Conservation (phyloP, 441 rosid species). For the Gossypium schwendimanii region DNA sequence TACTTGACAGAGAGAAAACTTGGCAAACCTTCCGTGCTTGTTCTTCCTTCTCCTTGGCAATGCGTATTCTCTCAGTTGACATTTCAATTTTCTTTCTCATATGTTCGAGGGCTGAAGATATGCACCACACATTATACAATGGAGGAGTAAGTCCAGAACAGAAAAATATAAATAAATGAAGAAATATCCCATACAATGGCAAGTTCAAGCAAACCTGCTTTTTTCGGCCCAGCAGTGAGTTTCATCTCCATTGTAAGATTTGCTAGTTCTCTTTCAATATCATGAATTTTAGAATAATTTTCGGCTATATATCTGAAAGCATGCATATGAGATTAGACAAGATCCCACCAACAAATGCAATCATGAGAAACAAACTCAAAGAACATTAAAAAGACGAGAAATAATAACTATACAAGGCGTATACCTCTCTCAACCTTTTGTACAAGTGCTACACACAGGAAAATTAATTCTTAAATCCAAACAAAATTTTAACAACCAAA, state of each 20-base stretch:
- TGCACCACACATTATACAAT: conserved; percentile 18
- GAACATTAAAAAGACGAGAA: background rate
- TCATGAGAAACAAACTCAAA: background rate
- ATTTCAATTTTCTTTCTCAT: conserved; percentile 83
- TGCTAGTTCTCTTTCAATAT: conserved; percentile 76
- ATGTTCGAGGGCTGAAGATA: conserved; percentile 60
- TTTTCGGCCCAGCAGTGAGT: conserved; percentile 92
- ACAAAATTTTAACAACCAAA: background rate
- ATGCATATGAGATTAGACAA: background rate
- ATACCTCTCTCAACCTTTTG: background rate
- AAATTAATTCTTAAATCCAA: background rate
- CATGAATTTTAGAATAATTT: conserved; percentile 73
- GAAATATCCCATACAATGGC: background rate
- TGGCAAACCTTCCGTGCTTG: conserved; percentile 66
- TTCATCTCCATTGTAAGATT: conserved; percentile 81
- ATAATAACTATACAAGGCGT: background rate
- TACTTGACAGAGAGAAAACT: conserved; percentile 1
- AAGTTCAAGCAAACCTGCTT: conserved; percentile 51
- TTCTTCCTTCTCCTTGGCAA: conserved; percentile 69
- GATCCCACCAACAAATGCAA: background rate
- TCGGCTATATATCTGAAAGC: conserved; percentile 68
- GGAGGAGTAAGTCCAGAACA: conserved; percentile 19
- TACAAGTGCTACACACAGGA: background rate
- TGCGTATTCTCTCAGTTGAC: conserved; percentile 60
- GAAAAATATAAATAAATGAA: conserved; percentile 1